These are phyloP conservation scores for Apiosordaria backusii DNA, from an alignment of 495 filamentous ascomycete species.

Conservation along the genomic window DNA sequence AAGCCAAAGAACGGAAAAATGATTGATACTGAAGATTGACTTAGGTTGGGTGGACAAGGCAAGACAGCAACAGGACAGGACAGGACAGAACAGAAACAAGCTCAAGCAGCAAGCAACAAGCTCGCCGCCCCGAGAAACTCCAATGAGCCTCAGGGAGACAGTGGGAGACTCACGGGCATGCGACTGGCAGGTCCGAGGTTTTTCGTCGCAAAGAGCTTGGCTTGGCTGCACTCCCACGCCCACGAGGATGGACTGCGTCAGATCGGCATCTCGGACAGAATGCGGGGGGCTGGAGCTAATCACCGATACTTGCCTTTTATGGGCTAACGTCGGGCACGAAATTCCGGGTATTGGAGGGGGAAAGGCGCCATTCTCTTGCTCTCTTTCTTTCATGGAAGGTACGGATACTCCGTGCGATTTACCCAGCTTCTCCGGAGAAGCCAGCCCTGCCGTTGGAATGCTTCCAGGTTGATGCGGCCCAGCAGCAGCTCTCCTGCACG, in stretches of 20 bases:
- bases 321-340: conserved; percentile 29
- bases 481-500: too few species aligned
- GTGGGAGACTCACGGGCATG: neutral
- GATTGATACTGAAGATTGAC: too few species aligned
- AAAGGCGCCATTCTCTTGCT: conserved; percentile 8
- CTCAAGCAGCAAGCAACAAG: neutral
- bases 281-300: conserved; percentile 35
- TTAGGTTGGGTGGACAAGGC: neutral
- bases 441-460: neutral
- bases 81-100: neutral
- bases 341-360: conserved; percentile 24
- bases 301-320: conserved; percentile 32
- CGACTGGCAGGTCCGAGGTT: conserved; percentile 16
- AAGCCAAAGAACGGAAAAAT: neutral
- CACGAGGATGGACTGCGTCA: conserved; percentile 16
- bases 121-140: neutral
- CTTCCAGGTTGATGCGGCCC: neutral
- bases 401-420: neutral
- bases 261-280: conserved; percentile 37
- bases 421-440: neutral
- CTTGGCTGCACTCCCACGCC: conserved; percentile 7
- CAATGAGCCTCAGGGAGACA: neutral
- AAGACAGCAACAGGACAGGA: neutral
- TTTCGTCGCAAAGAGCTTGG: conserved; percentile 17
- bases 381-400: neutral